phyloP scores from a whole-genome alignment of 2,329 filamentous ascomycete genomes.

The Chrysoporthe austroafricana region DNA sequence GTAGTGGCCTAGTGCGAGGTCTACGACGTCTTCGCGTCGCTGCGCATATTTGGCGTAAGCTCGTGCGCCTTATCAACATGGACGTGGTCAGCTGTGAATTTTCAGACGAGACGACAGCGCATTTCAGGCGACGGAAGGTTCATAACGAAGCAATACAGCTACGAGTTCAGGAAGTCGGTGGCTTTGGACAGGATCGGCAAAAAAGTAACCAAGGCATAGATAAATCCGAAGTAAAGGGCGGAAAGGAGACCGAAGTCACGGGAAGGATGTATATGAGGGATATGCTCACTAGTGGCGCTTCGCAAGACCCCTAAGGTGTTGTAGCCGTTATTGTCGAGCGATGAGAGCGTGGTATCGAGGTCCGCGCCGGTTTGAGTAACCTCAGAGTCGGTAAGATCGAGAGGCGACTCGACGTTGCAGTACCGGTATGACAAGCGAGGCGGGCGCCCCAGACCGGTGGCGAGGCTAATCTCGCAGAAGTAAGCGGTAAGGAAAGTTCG shows the following conservation, averaged over 20 bases:
- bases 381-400: conserved; percentile 37
- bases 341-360: conserved; percentile 33
- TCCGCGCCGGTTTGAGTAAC: conserved; percentile 35
- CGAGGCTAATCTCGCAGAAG: conserved; percentile 37
- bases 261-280: conserved; percentile 22
- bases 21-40: conserved; percentile 41
- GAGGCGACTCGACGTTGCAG: conserved; percentile 35
- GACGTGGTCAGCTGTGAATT: background rate
- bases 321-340: conserved; percentile 37
- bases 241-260: conserved; percentile 7
- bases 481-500: conserved; percentile 35
- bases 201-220: no score
- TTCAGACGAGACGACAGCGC: no score
- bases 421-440: conserved; percentile 40
- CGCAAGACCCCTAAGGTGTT: conserved; percentile 33
- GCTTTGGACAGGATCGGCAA: no score
- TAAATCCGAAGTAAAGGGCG: background rate
- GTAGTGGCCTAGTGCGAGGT: conserved; percentile 39
- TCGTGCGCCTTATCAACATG: conserved; percentile 26
- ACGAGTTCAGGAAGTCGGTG: background rate
- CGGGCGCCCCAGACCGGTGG: conserved; percentile 40
- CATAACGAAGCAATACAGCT: background rate
- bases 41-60: conserved; percentile 35
- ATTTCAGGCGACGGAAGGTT: background rate
- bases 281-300: conserved; percentile 28